Evolutionary conservation across 2,329 filamentous ascomycete species (phyloP), one percentile per base, ranked within the genome.

Genomic region (Cladophialophora yegresii): DNA sequence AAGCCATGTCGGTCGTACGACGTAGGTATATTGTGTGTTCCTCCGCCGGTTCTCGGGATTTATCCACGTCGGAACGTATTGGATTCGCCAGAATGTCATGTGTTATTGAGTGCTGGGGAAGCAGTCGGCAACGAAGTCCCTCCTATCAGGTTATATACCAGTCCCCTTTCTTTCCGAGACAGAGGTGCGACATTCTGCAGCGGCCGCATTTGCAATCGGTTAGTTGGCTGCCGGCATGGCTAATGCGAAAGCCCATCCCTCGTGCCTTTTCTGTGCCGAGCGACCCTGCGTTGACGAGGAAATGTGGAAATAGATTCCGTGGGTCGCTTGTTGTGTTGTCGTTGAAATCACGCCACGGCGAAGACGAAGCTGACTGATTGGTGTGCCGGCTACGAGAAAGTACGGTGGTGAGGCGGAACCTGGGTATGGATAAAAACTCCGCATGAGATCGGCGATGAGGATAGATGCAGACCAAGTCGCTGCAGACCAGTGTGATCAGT

Each of bases 361-460:
- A 43, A 16, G 36, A n/a, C 16, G 6, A 26, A 10, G 20, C 4
- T 7, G 45, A 7, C 13, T 54, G 51, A 54, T 54, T 54, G 51
- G 51, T 33, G 36, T 43, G 16, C 36, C 36, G n/a, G 16, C 6
- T 43, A 6, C 13, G n/a, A 13, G n/a, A 9, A 32, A 54, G 13
- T 9, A 4, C 33, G 16, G 13, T 28, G 4, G 26, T 54, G 26
- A n/a, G n/a, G n/a, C n/a, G n/a, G n/a, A n/a, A n/a, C n/a, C 51
- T 54, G 20, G 28, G n/a, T 33, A 22, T 54, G 51, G 51, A 54
- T n/a, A 30, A 54, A 12, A n/a, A 33, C 9, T 54, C 51, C 51
- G 51, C 3, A 28, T 8, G n/a, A 4, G n/a, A 54, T 54, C 51
- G 51, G 23, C 51, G 51, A 54, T 54, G 23, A 20, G 4, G 51